Conservation (phyloP, 2,329 filamentous ascomycete species). For the Colletotrichum noveboracense region DNA sequence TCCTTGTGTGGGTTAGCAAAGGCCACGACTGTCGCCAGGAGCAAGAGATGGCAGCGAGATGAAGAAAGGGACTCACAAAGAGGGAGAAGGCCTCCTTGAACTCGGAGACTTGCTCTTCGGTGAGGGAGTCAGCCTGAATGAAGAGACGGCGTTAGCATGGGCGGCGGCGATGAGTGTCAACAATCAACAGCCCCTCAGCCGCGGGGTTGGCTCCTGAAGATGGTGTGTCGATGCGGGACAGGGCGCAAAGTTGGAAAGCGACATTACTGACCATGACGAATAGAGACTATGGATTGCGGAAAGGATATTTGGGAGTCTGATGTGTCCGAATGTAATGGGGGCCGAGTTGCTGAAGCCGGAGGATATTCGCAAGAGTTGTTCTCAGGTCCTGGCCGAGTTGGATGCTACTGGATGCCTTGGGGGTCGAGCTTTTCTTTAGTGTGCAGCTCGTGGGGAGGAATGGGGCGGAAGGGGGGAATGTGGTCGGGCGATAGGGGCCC, state of each 20-base stretch:
- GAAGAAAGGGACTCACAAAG: conserved; percentile 74
- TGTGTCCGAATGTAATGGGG: not conserved
- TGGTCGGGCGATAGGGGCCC: conserved; percentile 14
- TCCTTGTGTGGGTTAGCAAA: conserved; percentile 61
- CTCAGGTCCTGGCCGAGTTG: conserved; percentile 13
- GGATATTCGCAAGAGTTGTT: conserved; percentile 5
- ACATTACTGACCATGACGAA: conserved; percentile 8
- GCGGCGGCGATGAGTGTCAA: not conserved
- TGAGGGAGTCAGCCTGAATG: conserved; percentile 90
- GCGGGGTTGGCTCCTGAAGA: conserved; percentile 6
- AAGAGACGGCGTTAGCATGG: conserved; percentile 9
- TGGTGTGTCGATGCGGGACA: not conserved
- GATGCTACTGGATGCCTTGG: conserved; percentile 6
- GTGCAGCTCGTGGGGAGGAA: conserved; percentile 20
- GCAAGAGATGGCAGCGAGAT: not conserved
- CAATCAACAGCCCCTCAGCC: conserved; percentile 17
- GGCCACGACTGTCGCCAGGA: conserved; percentile 13
- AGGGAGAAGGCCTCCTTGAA: conserved; percentile 99
- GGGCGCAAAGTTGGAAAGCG: not conserved
- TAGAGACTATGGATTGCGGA: not conserved
- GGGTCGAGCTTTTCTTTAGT: conserved; percentile 25
- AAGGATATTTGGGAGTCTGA: not conserved
- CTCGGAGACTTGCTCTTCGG: conserved; percentile 99
- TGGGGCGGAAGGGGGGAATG: conserved; percentile 16
- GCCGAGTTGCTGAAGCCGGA: not conserved